These are phyloP conservation scores for Colletotrichum falcatum DNA, from an alignment of 2,329 filamentous ascomycete species.

Conservation along the genomic window DNA sequence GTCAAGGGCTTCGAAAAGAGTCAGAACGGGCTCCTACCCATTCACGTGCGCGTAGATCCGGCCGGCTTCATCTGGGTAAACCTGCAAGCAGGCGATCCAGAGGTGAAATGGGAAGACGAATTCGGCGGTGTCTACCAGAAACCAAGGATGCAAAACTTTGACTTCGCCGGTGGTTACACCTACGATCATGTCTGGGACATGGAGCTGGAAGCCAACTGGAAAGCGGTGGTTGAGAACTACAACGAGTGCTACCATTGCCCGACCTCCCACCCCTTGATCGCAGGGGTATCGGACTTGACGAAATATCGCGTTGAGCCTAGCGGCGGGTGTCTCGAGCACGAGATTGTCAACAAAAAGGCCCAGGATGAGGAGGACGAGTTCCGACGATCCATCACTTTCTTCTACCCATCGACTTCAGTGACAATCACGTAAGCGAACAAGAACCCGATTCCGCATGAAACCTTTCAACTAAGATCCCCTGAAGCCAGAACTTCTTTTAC, in stretches of 20 bases:
- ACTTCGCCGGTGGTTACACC: conserved; percentile 44
- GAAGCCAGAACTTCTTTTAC: conserved; percentile 61
- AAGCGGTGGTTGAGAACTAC: conserved; percentile 59
- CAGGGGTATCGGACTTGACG: conserved; percentile 57
- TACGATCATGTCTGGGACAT: conserved; percentile 51
- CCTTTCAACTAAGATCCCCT: conserved; percentile 50
- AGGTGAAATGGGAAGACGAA: conserved; percentile 58
- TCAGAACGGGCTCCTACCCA: conserved; percentile 48
- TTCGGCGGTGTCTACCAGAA: conserved; percentile 48
- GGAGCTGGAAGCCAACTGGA: conserved; percentile 55
- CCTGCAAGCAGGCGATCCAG: conserved; percentile 54
- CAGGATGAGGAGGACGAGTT: conserved; percentile 46
- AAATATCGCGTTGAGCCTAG: conserved; percentile 55
- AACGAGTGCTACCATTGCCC: conserved; percentile 63
- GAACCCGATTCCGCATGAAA: rapidly evolving
- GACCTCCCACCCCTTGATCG: conserved; percentile 60
- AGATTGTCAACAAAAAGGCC: conserved; percentile 53
- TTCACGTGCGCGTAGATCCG: conserved; percentile 59
- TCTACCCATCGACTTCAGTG: conserved; percentile 29
- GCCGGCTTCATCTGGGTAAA: conserved; percentile 65
- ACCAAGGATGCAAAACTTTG: conserved; percentile 43
- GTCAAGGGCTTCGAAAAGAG: conserved; percentile 54
- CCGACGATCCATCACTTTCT: conserved; percentile 32
- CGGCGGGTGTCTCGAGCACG: conserved; percentile 52
- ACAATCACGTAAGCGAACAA: conserved; percentile 50